phyloP scores from a whole-genome alignment of 192 early-diverging fungal genomes.

The Phlyctochytrium planicorne region DNA sequence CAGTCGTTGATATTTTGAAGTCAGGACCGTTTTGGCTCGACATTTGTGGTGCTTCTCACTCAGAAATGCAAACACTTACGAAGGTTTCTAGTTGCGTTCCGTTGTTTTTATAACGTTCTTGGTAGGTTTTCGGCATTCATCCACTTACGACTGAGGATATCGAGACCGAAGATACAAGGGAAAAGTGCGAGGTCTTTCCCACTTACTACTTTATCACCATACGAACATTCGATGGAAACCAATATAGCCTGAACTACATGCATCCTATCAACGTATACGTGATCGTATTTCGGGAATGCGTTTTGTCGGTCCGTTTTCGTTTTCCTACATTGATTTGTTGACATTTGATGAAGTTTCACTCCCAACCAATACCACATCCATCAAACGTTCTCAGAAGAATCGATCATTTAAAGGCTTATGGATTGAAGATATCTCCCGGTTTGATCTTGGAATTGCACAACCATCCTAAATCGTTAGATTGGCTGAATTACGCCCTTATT shows the following conservation, averaged over 20 bases:
- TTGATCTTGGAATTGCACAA: conserved; percentile 33
- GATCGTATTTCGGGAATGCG: conserved; percentile 55
- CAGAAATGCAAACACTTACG: conserved; percentile 42
- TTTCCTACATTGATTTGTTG: background rate
- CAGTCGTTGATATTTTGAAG: conserved; percentile 25
- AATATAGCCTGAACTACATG: conserved; percentile 42
- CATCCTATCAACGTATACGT: conserved; percentile 59
- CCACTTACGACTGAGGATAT: conserved; percentile 94
- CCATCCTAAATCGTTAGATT: conserved; percentile 62
- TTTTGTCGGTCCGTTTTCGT: conserved; percentile 43
- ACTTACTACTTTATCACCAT: conserved; percentile 94
- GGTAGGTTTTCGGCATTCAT: conserved; percentile 76
- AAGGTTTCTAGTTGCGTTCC: background rate
- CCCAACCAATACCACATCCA: conserved; percentile 72
- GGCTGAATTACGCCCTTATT: conserved; percentile 94
- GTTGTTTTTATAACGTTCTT: background rate
- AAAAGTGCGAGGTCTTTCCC: conserved; percentile 91
- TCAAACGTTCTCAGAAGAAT: conserved; percentile 83
- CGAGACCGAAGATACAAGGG: conserved; percentile 77
- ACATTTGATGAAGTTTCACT: conserved; percentile 66
- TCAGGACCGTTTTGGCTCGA: conserved; percentile 54
- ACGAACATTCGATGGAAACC: conserved; percentile 50
- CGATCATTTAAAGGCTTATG: conserved; percentile 79
- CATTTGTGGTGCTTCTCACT: conserved; percentile 40
- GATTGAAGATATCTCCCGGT: conserved; percentile 80